These are phyloP conservation scores for Ophiostoma ips DNA, from an alignment of 2,329 filamentous ascomycete species.

Conservation along the genomic window DNA sequence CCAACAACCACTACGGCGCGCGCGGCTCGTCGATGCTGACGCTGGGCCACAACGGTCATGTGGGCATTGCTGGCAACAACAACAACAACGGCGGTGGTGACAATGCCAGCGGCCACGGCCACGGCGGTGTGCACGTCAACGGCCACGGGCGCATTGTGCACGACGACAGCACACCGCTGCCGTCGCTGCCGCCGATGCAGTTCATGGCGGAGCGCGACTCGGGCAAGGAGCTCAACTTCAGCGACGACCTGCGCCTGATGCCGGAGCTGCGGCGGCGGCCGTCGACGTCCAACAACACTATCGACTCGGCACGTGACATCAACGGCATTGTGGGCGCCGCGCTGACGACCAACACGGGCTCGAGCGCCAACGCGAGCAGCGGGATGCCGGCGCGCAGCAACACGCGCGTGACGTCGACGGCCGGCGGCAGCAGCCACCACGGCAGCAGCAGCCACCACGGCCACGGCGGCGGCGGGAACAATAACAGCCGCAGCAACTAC, in stretches of 20 bases:
- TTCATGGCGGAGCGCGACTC: slow-evolving; percentile 13
- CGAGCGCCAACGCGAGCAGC: neutral
- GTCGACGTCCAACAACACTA: slow-evolving; percentile 17
- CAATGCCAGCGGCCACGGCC: neutral
- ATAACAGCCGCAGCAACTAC: neutral
- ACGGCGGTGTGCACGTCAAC: slow-evolving; percentile 1
- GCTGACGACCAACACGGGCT: neutral
- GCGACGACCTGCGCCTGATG: slow-evolving; percentile 11
- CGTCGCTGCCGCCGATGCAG: slow-evolving; percentile 12
- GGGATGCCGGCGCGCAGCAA: neutral
- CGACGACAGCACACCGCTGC: slow-evolving; percentile 8
- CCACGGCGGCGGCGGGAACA: neutral
- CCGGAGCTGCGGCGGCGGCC: slow-evolving; percentile 14
- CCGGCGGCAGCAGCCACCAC: neutral
- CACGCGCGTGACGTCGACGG: slow-evolving; percentile 7
- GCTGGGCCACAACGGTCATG: neutral
- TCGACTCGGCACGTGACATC: slow-evolving; percentile 9
- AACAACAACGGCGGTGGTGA: neutral
- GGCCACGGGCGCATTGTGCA: slow-evolving; percentile 3
- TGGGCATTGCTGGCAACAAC: too few species aligned
- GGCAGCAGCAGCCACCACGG: slow-evolving; percentile 8
- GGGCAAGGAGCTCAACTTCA: slow-evolving; percentile 10
- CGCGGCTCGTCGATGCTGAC: slow-evolving; percentile 4
- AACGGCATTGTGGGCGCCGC: slow-evolving; percentile 9
- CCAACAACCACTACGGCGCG: neutral